phyloP scores from a whole-genome alignment of 345 rosid genomes.

The Garcia nutans region DNA sequence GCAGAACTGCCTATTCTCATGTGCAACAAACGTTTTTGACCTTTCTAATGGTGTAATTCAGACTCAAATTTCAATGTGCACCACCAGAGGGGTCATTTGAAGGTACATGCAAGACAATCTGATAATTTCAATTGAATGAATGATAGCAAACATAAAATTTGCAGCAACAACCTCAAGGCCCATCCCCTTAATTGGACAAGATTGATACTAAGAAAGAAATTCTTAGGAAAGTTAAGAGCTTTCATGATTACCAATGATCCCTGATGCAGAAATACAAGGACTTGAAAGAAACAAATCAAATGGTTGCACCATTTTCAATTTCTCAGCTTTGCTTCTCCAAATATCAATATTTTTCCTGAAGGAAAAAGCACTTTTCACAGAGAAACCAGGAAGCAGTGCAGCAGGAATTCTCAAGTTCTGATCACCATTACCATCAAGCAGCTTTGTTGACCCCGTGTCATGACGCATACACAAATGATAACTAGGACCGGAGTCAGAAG shows the following conservation, averaged over 20 bases:
- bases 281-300: conserved; percentile 71
- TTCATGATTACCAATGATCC: conserved; percentile 58
- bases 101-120: too few species aligned
- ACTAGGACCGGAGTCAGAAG: conserved; percentile 61
- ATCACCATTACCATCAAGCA: conserved; percentile 31
- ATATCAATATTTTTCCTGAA: conserved; percentile 61
- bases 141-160: background rate
- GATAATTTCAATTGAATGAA: too few species aligned
- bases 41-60: background rate
- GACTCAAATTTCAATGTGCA: background rate
- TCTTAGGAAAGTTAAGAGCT: background rate
- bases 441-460: conserved; percentile 48
- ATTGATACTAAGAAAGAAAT: background rate
- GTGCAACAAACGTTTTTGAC: background rate
- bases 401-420: conserved; percentile 41
- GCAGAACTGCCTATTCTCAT: background rate
- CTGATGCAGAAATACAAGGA: conserved; percentile 77
- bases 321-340: conserved; percentile 71
- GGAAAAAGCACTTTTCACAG: conserved; percentile 59
- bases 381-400: conserved; percentile 64
- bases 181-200: background rate
- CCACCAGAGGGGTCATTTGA: background rate
- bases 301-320: conserved; percentile 65
- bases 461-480: conserved; percentile 70
- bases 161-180: background rate